Conservation (phyloP, 2,329 filamentous ascomycete species). For the Cytospora paraplurivora region DNA sequence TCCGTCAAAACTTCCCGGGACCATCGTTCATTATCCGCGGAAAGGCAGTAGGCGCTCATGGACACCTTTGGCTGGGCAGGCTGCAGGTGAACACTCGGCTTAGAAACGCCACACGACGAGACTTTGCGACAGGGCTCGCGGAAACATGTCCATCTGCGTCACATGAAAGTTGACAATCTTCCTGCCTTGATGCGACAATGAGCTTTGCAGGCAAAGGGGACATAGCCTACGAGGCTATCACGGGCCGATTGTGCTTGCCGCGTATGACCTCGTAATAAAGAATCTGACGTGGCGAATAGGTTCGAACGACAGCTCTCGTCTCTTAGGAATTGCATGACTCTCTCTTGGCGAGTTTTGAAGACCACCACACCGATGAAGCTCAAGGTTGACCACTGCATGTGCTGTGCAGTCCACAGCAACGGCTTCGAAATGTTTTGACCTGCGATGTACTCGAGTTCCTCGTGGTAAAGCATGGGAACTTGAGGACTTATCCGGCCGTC, state of each 20-base stretch:
- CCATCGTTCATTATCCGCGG: not conserved
- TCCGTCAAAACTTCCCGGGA: not conserved
- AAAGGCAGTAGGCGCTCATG: not conserved
- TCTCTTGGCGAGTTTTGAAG: not conserved
- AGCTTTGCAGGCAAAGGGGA: not conserved
- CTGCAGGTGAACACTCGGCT: not conserved
- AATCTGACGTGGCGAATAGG: no score
- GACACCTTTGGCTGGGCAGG: not conserved
- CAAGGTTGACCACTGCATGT: not conserved
- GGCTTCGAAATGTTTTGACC: not conserved
- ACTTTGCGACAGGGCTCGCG: not conserved
- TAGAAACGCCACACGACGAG: not conserved
- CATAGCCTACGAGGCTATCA: not conserved
- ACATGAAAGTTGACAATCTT: not conserved
- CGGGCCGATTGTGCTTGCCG: no score
- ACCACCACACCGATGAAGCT: not conserved
- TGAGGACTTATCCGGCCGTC: not conserved
- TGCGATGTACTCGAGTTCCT: not conserved
- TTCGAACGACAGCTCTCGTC: no score
- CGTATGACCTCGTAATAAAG: no score
- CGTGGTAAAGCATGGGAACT: not conserved
- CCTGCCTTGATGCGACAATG: not conserved
- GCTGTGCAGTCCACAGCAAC: not conserved
- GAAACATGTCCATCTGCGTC: not conserved
- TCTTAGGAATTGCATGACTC: no score